Conservation (phyloP, 1,139 yeast genomes). For the Suhomyces taliae region DNA sequence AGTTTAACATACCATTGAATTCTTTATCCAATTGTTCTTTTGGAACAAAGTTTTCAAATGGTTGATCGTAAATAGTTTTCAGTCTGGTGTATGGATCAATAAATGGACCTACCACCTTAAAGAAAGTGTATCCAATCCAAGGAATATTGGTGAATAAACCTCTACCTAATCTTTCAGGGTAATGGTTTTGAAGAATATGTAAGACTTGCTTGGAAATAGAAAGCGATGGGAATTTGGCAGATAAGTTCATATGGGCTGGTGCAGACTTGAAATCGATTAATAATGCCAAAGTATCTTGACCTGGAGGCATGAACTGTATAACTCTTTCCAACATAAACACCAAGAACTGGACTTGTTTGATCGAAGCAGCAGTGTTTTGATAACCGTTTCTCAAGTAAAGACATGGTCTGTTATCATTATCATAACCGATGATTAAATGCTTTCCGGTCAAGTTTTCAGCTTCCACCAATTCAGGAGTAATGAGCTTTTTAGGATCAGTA, state of each 20-base stretch:
- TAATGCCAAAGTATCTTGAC: slow-evolving; percentile 88
- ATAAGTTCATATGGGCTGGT: slow-evolving; percentile 40
- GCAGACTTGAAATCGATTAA: slow-evolving; percentile 83
- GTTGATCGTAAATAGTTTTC: slow-evolving; percentile 50
- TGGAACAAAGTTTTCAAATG: slow-evolving; percentile 48
- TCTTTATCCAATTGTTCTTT: slow-evolving; percentile 48
- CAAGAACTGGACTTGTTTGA: slow-evolving; percentile 87
- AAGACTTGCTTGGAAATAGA: slow-evolving; percentile 66
- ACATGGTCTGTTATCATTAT: slow-evolving; percentile 86
- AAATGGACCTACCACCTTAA: slow-evolving; percentile 49
- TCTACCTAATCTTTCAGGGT: slow-evolving; percentile 52
- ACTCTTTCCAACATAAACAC: slow-evolving; percentile 90
- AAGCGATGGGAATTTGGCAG: slow-evolving; percentile 44
- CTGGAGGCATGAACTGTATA: slow-evolving; percentile 92
- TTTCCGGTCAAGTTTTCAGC: slow-evolving; percentile 86
- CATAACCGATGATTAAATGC: slow-evolving; percentile 84
- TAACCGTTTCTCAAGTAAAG: slow-evolving; percentile 87
- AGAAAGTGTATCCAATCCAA: slow-evolving; percentile 49
- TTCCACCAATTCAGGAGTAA: slow-evolving; percentile 63
- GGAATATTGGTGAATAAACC: slow-evolving; percentile 50
- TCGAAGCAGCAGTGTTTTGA: slow-evolving; percentile 86
- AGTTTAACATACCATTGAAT: slow-evolving; percentile 44
- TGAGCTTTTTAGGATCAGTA: slow-evolving; percentile 39
- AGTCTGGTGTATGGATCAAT: slow-evolving; percentile 52
- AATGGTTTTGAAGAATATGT: slow-evolving; percentile 87